These are phyloP conservation scores for Chiua virens DNA, from an alignment of 768 basidiomycete species.

Conservation along the genomic window DNA sequence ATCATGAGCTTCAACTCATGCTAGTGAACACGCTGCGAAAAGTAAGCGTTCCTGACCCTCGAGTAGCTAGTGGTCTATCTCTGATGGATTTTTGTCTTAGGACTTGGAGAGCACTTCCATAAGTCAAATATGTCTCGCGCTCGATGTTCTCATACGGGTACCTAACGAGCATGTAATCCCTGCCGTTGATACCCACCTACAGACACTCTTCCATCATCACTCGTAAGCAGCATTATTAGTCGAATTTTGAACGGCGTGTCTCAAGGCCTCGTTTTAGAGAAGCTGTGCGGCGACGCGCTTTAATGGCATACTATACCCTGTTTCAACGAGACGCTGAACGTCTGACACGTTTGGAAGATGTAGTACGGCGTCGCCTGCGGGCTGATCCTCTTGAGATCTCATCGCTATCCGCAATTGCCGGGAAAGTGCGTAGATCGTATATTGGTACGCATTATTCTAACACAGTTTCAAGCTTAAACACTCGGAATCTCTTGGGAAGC, in stretches of 20 bases:
- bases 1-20: conserved; percentile 77
- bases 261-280: conserved; percentile 38
- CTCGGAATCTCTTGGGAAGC: conserved; percentile 19
- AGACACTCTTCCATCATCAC: conserved; percentile 65
- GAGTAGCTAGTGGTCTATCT: neutral
- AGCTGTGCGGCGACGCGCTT: conserved; percentile 59
- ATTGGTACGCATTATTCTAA: conserved; percentile 3
- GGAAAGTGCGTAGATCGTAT: conserved; percentile 22
- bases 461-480: conserved; percentile 18
- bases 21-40: conserved; percentile 85
- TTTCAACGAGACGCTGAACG: conserved; percentile 47
- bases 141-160: conserved; percentile 63
- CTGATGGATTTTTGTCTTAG: conserved; percentile 36
- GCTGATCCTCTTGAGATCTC: conserved; percentile 8
- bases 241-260: conserved; percentile 1
- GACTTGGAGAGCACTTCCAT: conserved; percentile 64
- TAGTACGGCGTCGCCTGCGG: conserved; percentile 13
- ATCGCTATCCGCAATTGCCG: conserved; percentile 10
- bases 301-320: conserved; percentile 58
- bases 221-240: conserved; percentile 62
- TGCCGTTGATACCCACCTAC: conserved; percentile 66
- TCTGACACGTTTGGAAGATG: conserved; percentile 40
- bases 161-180: conserved; percentile 71
- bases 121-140: conserved; percentile 65
- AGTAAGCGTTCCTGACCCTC: conserved; percentile 36